Evolutionary conservation across 177 flowering plant species (phyloP).

Genomic region (Vitis hybrid): DNA sequence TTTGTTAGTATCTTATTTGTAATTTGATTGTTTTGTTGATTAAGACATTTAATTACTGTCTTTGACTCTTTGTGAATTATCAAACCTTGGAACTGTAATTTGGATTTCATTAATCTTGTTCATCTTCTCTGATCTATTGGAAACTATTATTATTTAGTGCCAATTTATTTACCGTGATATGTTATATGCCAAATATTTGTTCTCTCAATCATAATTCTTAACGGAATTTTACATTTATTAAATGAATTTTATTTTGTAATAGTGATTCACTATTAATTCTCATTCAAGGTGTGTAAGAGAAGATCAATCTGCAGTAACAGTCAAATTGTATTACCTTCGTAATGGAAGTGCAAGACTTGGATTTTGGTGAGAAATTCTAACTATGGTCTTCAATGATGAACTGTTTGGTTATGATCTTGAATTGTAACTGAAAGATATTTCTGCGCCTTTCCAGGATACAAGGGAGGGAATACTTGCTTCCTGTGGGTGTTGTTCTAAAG

Average conservation of each 20-base stretch:
- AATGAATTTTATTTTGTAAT: not conserved
- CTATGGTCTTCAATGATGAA: not conserved
- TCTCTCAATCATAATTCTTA: not conserved
- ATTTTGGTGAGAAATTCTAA: conserved; percentile 61
- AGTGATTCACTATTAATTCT: not conserved
- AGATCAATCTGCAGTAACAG: conserved; percentile 78
- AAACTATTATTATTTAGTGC: too few relatives aligned
- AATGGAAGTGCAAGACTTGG: conserved; percentile 97
- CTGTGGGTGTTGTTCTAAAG: conserved; percentile 86
- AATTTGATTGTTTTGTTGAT: too few relatives aligned
- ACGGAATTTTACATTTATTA: not conserved
- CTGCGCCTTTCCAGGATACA: conserved; percentile 53
- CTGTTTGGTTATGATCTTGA: not conserved
- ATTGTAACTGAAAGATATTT: not conserved
- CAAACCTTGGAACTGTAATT: too few relatives aligned
- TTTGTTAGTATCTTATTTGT: too few relatives aligned
- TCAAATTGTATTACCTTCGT: conserved; percentile 75
- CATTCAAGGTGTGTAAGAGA: conserved; percentile 77
- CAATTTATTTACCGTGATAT: not conserved
- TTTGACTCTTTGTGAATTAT: too few relatives aligned
- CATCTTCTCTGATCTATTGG: too few relatives aligned
- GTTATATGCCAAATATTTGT: not conserved
- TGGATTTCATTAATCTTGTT: too few relatives aligned
- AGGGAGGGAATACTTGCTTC: conserved; percentile 82
- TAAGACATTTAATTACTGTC: too few relatives aligned